phyloP scores from a whole-genome alignment of 768 basidiomycete genomes.

The Lactarius evosmus region DNA sequence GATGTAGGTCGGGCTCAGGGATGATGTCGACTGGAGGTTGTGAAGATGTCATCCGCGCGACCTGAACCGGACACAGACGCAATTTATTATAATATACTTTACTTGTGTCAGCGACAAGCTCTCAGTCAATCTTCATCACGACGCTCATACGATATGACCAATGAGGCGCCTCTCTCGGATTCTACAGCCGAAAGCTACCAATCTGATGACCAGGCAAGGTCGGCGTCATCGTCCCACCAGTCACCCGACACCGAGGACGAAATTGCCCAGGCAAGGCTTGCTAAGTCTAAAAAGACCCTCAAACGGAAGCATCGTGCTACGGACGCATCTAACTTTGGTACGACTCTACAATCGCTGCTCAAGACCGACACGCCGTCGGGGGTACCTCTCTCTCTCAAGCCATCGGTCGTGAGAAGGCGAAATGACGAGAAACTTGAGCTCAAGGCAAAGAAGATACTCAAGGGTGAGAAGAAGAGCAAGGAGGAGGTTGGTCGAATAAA shows the following conservation, averaged over 20 bases:
- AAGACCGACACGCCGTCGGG: slow-evolving; percentile 67
- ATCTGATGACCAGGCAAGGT: slow-evolving; percentile 28
- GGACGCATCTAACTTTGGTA: slow-evolving; percentile 68
- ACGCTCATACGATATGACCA: slow-evolving; percentile 7
- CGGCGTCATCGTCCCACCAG: slow-evolving; percentile 27
- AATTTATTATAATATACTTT: background rate
- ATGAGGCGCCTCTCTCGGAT: background rate
- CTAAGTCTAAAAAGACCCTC: slow-evolving; percentile 74
- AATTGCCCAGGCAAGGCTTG: slow-evolving; percentile 49
- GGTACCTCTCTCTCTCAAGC: slow-evolving; percentile 74
- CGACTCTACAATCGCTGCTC: slow-evolving; percentile 68
- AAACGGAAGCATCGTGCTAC: slow-evolving; percentile 85
- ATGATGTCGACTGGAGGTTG: slow-evolving; percentile 50
- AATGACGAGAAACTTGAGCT: slow-evolving; percentile 75
- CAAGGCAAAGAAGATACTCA: slow-evolving; percentile 68
- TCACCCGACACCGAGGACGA: slow-evolving; percentile 60
- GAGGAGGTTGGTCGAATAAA: slow-evolving; percentile 65
- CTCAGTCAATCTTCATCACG: slow-evolving; percentile 18
- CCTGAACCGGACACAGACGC: background rate
- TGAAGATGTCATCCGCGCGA: slow-evolving; percentile 34
- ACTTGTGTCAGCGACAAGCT: background rate
- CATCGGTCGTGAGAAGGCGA: slow-evolving; percentile 61
- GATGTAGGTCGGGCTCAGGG: slow-evolving; percentile 78
- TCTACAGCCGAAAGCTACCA: slow-evolving; percentile 26
- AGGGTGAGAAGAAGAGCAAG: slow-evolving; percentile 67